phyloP scores from a whole-genome alignment of 2,329 filamentous ascomycete species.

The Eurotiales sp. region DNA sequence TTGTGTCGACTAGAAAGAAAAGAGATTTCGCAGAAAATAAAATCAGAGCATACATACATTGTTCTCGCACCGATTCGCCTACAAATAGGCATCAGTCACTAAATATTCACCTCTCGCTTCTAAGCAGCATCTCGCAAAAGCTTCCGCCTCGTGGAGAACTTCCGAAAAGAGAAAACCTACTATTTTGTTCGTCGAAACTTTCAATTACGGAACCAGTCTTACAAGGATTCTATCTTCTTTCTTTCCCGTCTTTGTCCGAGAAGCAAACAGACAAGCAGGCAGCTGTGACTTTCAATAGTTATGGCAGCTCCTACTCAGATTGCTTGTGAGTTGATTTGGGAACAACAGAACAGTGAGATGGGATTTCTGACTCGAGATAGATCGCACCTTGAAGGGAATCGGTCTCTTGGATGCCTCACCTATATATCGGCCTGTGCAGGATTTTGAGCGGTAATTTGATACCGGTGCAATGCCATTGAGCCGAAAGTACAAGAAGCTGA shows the following conservation, averaged over 20 bases:
- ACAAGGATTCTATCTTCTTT: background rate
- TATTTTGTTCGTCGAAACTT: background rate
- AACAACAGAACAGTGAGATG: background rate
- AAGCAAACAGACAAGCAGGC: background rate
- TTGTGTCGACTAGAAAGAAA: background rate
- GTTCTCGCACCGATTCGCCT: background rate
- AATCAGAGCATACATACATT: background rate
- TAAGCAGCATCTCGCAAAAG: background rate
- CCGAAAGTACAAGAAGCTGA: background rate
- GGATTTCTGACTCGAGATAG: slow-evolving; percentile 33
- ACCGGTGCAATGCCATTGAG: background rate
- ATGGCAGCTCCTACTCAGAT: slow-evolving; percentile 94
- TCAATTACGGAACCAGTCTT: slow-evolving; percentile 8
- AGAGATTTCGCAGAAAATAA: background rate
- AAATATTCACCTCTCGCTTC: background rate
- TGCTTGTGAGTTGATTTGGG: slow-evolving; percentile 59
- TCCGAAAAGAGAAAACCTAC: background rate
- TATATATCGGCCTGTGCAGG: slow-evolving; percentile 77
- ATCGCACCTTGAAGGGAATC: slow-evolving; percentile 94
- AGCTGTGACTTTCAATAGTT: slow-evolving; percentile 84
- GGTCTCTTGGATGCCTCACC: slow-evolving; percentile 89
- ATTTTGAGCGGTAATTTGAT: slow-evolving; percentile 59
- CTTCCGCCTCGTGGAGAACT: background rate
- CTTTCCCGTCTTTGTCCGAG: background rate
- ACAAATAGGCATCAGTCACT: background rate